Evolutionary conservation across 768 basidiomycete genomes (phyloP), one percentile per base, ranked within the genome.

Genomic region (Tubosaeta sp.): DNA sequence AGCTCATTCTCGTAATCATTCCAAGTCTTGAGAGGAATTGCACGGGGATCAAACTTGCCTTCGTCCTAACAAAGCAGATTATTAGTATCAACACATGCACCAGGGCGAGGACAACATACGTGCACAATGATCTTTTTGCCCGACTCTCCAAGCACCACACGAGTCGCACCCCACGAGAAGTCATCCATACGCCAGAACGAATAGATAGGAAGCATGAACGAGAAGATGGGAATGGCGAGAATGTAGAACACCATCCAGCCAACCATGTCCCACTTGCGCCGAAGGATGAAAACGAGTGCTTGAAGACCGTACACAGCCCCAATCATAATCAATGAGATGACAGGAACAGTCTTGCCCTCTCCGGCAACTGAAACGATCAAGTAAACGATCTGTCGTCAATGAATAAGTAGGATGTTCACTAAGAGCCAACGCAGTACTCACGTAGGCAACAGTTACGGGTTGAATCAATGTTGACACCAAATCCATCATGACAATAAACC

Each of bases 141-240:
- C 27, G 85, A 80, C 70, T 98, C 95, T 56, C 94, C 94, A 55
- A 96, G 71, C 12, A 99, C 94, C 53, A 94, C 66, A 81, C 91
- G 89, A 1, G 94, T 95, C 22, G 80, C 77, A 79, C 93, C 94
- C 92, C 93, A 94, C 0, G 88, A 91, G 81, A 95, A 96, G 70
- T 95, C 93, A 68, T 95, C 94, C 94, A 97, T 96, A 58, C 75
- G 79, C 94, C 94, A 98, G 85, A 97, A 95, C 6, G 92, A 94
- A 68, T 93, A 94, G 12, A 96, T 73, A 4, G 93, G 94, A 24
- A 97, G 80, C 74, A 90, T 79, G 78, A 96, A 90, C 7, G 92
- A 93, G 74, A 95, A 96, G 38, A 83, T 80, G 4, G 94, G 94
- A 56, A 97, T 90, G 49, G 95, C 94, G 32, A 94, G 68, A 64